A percentile compares a stretch with the other conserved stretches of the same genome.
phyloP scores from a whole-genome alignment of 805 yeast genomes.

The Metschnikowia lachancei region DNA sequence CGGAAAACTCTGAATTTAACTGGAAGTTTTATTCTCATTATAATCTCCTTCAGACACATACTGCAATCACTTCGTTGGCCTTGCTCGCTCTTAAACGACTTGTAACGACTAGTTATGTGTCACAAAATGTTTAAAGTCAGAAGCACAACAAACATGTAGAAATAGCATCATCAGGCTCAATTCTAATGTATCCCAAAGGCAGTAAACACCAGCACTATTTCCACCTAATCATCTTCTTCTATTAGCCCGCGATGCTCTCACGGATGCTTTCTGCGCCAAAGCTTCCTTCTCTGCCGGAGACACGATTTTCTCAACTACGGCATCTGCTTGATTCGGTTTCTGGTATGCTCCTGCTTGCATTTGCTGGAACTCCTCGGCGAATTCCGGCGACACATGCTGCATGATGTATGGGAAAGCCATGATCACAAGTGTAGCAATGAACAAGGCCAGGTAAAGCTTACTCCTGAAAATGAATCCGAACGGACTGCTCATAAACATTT shows the following conservation, averaged over 20 bases:
- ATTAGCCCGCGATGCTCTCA: neutral
- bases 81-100: too few species aligned
- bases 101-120: too few species aligned
- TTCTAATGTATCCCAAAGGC: too few species aligned
- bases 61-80: too few species aligned
- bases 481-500: conserved; percentile 39
- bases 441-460: conserved; percentile 34
- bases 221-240: neutral
- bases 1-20: too few species aligned
- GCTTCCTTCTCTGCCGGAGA: neutral
- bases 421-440: conserved; percentile 26
- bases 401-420: conserved; percentile 35
- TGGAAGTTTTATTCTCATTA: too few species aligned
- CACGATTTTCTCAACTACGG: neutral
- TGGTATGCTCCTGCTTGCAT: conserved; percentile 11
- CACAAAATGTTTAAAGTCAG: too few species aligned
- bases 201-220: neutral
- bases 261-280: neutral
- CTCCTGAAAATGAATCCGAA: conserved; percentile 41
- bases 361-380: conserved; percentile 33
- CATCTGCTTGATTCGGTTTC: neutral
- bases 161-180: too few species aligned
- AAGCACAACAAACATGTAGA: too few species aligned
- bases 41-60: too few species aligned
- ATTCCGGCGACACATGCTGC: conserved; percentile 34